Conservation (phyloP, 2,329 filamentous ascomycete species). For the Cladophialophora chaetospira region DNA sequence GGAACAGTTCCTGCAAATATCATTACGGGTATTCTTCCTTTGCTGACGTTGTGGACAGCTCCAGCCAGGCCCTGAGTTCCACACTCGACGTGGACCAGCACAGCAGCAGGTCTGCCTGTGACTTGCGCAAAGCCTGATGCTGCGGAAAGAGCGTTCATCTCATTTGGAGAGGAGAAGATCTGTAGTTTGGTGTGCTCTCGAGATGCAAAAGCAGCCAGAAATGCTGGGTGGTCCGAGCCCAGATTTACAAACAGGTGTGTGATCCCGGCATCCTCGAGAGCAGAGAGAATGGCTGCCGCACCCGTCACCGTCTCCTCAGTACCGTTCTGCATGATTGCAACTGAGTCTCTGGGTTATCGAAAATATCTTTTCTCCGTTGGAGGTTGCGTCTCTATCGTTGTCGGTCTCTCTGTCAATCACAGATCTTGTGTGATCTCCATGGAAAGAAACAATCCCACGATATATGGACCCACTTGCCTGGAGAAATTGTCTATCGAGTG, state of each 20-base stretch:
- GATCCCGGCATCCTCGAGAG: not conserved
- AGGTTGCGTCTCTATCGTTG: too few relatives aligned
- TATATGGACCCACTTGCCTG: too few relatives aligned
- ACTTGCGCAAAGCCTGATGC: slow-evolving; percentile 77
- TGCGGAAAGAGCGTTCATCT: slow-evolving; percentile 86
- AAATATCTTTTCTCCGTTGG: not conserved
- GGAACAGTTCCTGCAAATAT: slow-evolving; percentile 78
- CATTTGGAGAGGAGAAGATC: not conserved
- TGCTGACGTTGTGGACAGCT: slow-evolving; percentile 76
- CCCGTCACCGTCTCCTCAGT: not conserved
- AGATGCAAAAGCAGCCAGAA: slow-evolving; percentile 78
- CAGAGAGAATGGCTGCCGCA: not conserved
- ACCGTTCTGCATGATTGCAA: not conserved
- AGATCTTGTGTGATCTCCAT: too few relatives aligned
- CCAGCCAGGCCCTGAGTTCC: slow-evolving; percentile 77
- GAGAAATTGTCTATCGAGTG: too few relatives aligned
- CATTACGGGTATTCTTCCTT: slow-evolving; percentile 71
- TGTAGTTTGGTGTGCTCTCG: slow-evolving; percentile 62
- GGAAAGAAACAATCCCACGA: too few relatives aligned
- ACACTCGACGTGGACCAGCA: slow-evolving; percentile 81
- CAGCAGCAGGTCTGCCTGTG: slow-evolving; percentile 71
- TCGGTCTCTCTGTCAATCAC: too few relatives aligned
- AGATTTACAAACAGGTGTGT: slow-evolving; percentile 51
- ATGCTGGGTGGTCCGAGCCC: slow-evolving; percentile 66
- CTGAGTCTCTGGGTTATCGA: not conserved